Base-by-base conservation (phyloP, 139 green algal genomes). In the Bryopsis sp. region DNA sequence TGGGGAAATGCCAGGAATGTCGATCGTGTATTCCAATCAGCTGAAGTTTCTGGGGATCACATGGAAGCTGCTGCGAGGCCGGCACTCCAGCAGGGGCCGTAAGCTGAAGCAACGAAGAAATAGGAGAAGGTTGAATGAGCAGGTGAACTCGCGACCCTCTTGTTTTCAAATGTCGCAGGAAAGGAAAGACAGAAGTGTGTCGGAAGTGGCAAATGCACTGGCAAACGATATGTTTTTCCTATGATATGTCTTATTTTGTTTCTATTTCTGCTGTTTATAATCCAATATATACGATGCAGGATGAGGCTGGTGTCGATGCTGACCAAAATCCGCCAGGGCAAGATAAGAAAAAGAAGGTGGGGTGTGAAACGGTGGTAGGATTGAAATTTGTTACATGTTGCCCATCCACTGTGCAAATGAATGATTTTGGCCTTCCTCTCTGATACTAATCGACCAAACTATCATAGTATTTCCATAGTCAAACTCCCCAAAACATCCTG, bases 11-110 rank as follows among this genome's bases (percentile, higher is more conserved):
- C 26, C 35, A 58, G 62, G 11, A 36, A 48, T 69, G 8, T 57
- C 37, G 7, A n/a, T 57, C 5, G 15, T 54, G 37, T 19, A 24
- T 3, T 35, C 3, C n/a, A 3, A 57, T 7, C 62, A 69, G 19
- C 6, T 34, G 5, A 69, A 54, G 37, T 15, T 4, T 32, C 37
- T 69, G 37, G 37, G 11, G 3, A n/a, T 57, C 8, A 69, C 62
- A 29, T 69, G 62, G 62, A 34, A 58, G n/a, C 62, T 69, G 3
- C 39, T 69, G 6, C 11, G 62, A 54, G 62, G 62, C 19, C 43
- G 19, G 43, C 43, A 54, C 19, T 11, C 43, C 11, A 54, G 11
- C 11, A 54, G 15, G 15, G 19, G 33, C 19, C 31, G 4, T 50
- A 47, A 24, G 22, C 39, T 58, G 31, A 57, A 57, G 58, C 39